A percentile compares a stretch with the other conserved stretches of the same genome.
These are phyloP conservation scores for Fusarium pilosicola DNA, from an alignment of 2,329 filamentous ascomycete genomes.

Conservation along the genomic window DNA sequence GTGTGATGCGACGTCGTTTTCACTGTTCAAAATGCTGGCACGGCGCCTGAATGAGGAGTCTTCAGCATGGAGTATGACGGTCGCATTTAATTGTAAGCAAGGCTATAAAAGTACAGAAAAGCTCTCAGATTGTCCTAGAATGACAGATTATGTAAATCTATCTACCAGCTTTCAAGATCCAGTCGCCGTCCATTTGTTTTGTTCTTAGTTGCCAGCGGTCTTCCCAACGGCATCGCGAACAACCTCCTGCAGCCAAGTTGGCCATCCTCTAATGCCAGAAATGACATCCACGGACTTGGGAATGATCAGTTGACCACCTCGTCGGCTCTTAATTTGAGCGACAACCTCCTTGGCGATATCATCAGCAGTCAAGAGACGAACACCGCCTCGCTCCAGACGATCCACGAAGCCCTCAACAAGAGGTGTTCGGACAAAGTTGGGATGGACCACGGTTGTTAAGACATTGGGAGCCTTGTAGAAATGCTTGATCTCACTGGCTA, in stretches of 20 bases:
- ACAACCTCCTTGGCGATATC: conserved; percentile 56
- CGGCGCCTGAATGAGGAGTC: fast-evolving
- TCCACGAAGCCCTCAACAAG: conserved; percentile 51
- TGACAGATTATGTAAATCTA: neutral
- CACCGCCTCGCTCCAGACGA: conserved; percentile 43
- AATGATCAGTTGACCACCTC: conserved; percentile 59
- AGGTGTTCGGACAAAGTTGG: conserved; percentile 62
- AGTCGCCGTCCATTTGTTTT: neutral
- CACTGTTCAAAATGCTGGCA: neutral
- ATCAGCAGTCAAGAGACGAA: conserved; percentile 47
- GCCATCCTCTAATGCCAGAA: conserved; percentile 54
- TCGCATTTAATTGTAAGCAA: neutral
- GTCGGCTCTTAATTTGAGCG: conserved; percentile 55
- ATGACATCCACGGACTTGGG: conserved; percentile 43
- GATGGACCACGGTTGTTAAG: conserved; percentile 71
- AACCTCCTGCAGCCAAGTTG: conserved; percentile 50
- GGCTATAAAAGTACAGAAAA: neutral
- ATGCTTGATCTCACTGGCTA: conserved; percentile 65
- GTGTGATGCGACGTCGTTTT: neutral
- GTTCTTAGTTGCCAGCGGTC: neutral
- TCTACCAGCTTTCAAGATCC: neutral
- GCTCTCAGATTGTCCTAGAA: neutral
- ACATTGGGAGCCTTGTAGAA: conserved; percentile 70
- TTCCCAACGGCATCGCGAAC: conserved; percentile 46
- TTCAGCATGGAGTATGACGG: too few relatives aligned